These are phyloP conservation scores for Sclerotiophoma versabilis DNA, from an alignment of 2,329 filamentous ascomycete species.

Conservation along the genomic window DNA sequence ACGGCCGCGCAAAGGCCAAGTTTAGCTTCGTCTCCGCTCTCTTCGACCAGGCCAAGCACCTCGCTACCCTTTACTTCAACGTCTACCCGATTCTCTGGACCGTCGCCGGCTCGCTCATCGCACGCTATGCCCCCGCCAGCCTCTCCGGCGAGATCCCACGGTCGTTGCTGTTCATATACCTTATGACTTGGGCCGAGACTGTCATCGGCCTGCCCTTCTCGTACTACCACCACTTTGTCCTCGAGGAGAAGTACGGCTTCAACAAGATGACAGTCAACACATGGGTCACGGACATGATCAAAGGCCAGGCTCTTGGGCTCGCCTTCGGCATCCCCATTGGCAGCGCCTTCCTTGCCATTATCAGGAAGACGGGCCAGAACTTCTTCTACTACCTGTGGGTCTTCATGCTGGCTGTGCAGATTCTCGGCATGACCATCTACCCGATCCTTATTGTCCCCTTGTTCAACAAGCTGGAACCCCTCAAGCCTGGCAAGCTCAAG, in stretches of 20 bases:
- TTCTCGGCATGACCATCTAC: constrained; percentile 96
- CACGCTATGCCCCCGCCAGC: constrained; percentile 74
- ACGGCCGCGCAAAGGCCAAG: constrained; percentile 93
- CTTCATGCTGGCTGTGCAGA: constrained; percentile 86
- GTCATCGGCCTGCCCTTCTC: constrained; percentile 78
- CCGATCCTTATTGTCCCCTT: constrained; percentile 91
- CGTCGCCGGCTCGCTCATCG: constrained; percentile 76
- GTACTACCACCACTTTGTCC: constrained; percentile 92
- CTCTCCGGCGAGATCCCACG: constrained; percentile 94
- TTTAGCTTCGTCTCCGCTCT: constrained; percentile 83
- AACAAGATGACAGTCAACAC: constrained; percentile 95
- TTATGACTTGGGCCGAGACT: constrained; percentile 83
- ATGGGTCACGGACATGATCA: constrained; percentile 89
- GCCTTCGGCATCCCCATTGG: constrained; percentile 86
- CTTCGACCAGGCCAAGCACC: constrained; percentile 86
- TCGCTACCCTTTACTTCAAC: constrained; percentile 89
- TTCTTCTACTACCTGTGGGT: constrained; percentile 99
- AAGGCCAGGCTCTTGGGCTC: constrained; percentile 82
- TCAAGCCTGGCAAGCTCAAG: constrained; percentile 88
- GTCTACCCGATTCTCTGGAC: constrained; percentile 90
- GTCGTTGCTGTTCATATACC: constrained; percentile 89
- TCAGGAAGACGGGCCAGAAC: constrained; percentile 88
- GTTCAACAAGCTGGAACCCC: constrained; percentile 97
- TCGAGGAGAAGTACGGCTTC: constrained; percentile 97
- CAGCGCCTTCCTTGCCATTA: constrained; percentile 89